Evolutionary conservation across 345 rosid genomes (phyloP), one percentile per base, ranked within the genome.

Genomic region (Citrus reticulata): DNA sequence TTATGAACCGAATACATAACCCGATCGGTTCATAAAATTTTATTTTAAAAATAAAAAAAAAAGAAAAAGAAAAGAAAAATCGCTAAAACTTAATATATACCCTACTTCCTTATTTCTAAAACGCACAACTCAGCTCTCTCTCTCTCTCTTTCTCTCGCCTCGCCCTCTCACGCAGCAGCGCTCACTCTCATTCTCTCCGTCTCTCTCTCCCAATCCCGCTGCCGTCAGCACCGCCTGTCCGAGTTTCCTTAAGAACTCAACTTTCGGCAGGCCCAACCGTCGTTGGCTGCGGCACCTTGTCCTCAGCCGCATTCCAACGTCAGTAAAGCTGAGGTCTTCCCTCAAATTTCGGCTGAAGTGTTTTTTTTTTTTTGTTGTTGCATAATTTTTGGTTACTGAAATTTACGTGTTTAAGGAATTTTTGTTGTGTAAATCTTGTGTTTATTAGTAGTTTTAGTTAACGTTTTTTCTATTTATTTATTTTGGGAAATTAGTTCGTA

Each of bases 211-310:
- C 51, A 42, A 10, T 10, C 51, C 13, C 16, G 3, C 16, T 11
- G 51, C 51, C 51, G 51, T 2, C 14, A 42, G 51, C 51, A 10
- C 17, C 81, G 0, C 40, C 40, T 37, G 2, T 7, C 49, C n/a
- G 82, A 70, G 66, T 40, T 78, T 19, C 63, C 91, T 25, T 93
- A 91, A 49, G 89, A 91, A 79, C 89, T 92, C 49, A 91, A 90
- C 87, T 92, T 94, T 85, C 87, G 87, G 27, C 93, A 91, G 81
- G 84, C 87, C 0, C 90, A 74, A 49, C 62, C 79, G 34, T 75
- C 73, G 59, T 80, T 32, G 62, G 83, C 84, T 60, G 67, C 76
- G 73, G 72, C 77, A n/a, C 78, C 60, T 51, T 20, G 22, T 64
- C 74, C 60, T 68, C 76, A 84, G 9, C 78, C 80, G 37, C 69